Evolutionary conservation across 2,329 filamentous ascomycete species (phyloP).

Genomic region (Eutypa lata): DNA sequence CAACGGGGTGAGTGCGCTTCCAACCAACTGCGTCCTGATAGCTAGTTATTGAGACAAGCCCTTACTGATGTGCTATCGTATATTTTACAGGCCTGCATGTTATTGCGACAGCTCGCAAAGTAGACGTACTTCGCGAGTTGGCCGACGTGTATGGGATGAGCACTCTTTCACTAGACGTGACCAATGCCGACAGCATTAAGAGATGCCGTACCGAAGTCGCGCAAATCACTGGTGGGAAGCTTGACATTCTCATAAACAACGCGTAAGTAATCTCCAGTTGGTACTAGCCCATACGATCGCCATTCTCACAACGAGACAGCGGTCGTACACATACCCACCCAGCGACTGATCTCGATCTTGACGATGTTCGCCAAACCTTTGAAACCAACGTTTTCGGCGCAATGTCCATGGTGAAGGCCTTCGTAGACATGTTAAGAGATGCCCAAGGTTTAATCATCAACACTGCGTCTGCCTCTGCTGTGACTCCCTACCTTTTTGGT

Average conservation of each 20-base stretch:
- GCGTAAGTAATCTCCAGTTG: constrained; percentile 39
- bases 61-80: not conserved
- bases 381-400: constrained; percentile 57
- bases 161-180: constrained; percentile 52
- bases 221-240: constrained; percentile 46
- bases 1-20: constrained; percentile 37
- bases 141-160: constrained; percentile 43
- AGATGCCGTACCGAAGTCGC: constrained; percentile 44
- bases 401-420: constrained; percentile 53
- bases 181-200: constrained; percentile 47
- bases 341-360: constrained; percentile 48
- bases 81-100: constrained; percentile 44
- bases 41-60: not conserved
- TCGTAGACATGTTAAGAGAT: constrained; percentile 46
- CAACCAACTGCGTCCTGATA: not conserved
- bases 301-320: constrained; percentile 27
- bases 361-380: constrained; percentile 51
- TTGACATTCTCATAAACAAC: constrained; percentile 60
- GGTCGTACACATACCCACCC: constrained; percentile 51
- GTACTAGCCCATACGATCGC: not conserved
- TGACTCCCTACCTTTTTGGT: constrained; percentile 51
- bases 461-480: constrained; percentile 49
- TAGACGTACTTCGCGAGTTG: constrained; percentile 44
- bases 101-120: constrained; percentile 54
- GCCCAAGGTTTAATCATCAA: constrained; percentile 52